Base-by-base conservation (phyloP, 1,139 yeast genomes). In the Yueomyces sp. region DNA sequence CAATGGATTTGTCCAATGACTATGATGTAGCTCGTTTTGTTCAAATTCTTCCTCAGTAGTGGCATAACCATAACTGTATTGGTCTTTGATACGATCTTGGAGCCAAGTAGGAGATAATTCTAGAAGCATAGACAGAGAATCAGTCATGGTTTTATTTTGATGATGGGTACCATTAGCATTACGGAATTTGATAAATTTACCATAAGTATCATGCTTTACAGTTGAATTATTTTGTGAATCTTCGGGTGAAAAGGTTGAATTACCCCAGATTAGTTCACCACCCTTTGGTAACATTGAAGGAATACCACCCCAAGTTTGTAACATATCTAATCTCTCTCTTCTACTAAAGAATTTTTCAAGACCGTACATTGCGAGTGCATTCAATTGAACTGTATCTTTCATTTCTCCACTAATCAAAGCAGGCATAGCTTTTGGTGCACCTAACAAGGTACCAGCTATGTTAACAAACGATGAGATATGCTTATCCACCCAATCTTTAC, bases 251-350 rank as follows among this genome's bases (percentile, higher is more conserved):
- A 50, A 50, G 2, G 51, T 60, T 44, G 69, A 54, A 52, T 76
- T 71, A 6, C 96, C 98, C 98, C 98, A 91, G 37, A 91, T 75
- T 4, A 76, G 59, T 38, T 79, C 79, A 2, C 96, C 97, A 32
- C 98, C 98, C 61, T 91, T 91, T 25, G 98, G 98, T 38, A 91
- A 60, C 97, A 91, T 93, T 48, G 94, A 78, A 9, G 96, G 89
- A 42, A 93, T 70, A 3, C 98, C 97, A 11, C 96, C 96, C 75
- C 91, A 87, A 2, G 91, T 71, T 49, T 87, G 70, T 41, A 87
- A 60, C 81, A 91, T 72, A 47, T 84, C 94, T 4, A 87, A 77
- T 50, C 98, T 74, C 65, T 91, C 98, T 47, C 76, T 74, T 58
- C 95, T 74, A 42, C 94, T 82, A 62, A 91, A 87, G 65, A 89